phyloP scores from a whole-genome alignment of 2,329 filamentous ascomycete species.

The Colletotrichum sp. region DNA sequence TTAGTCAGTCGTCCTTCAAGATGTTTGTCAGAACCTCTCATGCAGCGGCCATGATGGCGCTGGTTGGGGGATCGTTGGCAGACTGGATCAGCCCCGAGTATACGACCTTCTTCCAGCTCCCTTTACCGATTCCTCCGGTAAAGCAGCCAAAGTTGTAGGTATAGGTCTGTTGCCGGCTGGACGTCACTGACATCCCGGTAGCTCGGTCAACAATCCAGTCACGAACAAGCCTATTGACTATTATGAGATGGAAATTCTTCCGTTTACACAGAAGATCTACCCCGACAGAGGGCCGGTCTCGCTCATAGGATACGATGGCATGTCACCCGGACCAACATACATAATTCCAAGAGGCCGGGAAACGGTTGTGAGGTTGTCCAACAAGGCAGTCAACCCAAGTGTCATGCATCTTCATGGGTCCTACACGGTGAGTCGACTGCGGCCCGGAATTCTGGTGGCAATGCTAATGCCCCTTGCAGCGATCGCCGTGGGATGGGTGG shows the following conservation, averaged over 20 bases:
- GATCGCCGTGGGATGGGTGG: slow-evolving; percentile 46
- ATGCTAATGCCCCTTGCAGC: slow-evolving; percentile 17
- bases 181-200: slow-evolving; percentile 11
- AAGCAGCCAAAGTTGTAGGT: neutral
- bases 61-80: neutral
- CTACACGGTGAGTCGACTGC: slow-evolving; percentile 34
- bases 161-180: neutral
- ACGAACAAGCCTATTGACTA: neutral
- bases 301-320: slow-evolving; percentile 57
- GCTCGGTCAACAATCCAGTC: neutral
- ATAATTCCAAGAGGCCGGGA: slow-evolving; percentile 52
- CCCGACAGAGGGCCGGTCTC: slow-evolving; percentile 35
- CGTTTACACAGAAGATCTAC: slow-evolving; percentile 32
- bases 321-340: slow-evolving; percentile 59
- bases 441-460: neutral
- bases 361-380: slow-evolving; percentile 58
- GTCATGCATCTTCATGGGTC: slow-evolving; percentile 62
- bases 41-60: neutral
- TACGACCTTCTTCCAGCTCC: neutral
- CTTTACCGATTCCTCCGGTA: neutral
- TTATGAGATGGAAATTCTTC: neutral
- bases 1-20: neutral
- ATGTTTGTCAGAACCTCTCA: neutral
- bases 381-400: slow-evolving; percentile 47
- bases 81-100: neutral